Percentiles rank a stretch among this genome's conserved stretches.
These are phyloP conservation scores for Anethum foeniculum DNA, from an alignment of 140 eudicot genomes.

Conservation along the genomic window DNA sequence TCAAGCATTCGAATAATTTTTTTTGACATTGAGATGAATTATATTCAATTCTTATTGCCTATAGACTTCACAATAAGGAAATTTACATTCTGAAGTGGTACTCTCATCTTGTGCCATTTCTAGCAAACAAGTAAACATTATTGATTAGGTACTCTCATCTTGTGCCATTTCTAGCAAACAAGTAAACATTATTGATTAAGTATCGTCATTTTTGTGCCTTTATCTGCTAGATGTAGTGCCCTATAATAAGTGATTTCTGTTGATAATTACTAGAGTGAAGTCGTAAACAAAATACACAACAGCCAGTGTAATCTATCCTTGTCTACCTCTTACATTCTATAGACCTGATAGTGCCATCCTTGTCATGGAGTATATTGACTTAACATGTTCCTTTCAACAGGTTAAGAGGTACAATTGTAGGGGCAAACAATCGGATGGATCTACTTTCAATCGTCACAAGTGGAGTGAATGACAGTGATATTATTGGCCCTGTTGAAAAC, in stretches of 20 bases:
- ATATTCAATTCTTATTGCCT: not conserved
- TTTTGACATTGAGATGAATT: not conserved
- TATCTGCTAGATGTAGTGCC: slow-evolving; percentile 2
- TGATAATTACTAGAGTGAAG: not conserved
- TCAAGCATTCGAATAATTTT: not conserved
- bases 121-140: not conserved
- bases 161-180: not conserved
- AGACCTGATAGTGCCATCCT: not conserved
- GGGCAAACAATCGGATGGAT: slow-evolving; percentile 97
- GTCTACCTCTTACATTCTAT: not conserved
- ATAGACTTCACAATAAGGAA: not conserved
- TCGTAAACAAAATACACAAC: not conserved
- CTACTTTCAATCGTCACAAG: slow-evolving; percentile 79
- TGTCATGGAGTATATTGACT: not conserved
- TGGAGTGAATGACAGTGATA: slow-evolving; percentile 76
- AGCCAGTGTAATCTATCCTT: not conserved
- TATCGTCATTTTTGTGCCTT: not conserved
- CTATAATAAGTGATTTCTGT: not conserved
- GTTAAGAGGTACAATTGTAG: slow-evolving; percentile 74
- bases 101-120: not conserved
- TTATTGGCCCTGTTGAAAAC: slow-evolving; percentile 57
- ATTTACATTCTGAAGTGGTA: not conserved
- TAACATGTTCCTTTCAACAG: slow-evolving; percentile 28
- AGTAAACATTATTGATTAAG: not conserved
- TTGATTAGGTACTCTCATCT: not conserved